These are phyloP conservation scores for Globisporangium lucens DNA, from an alignment of 352 stramenopile species.

Conservation along the genomic window DNA sequence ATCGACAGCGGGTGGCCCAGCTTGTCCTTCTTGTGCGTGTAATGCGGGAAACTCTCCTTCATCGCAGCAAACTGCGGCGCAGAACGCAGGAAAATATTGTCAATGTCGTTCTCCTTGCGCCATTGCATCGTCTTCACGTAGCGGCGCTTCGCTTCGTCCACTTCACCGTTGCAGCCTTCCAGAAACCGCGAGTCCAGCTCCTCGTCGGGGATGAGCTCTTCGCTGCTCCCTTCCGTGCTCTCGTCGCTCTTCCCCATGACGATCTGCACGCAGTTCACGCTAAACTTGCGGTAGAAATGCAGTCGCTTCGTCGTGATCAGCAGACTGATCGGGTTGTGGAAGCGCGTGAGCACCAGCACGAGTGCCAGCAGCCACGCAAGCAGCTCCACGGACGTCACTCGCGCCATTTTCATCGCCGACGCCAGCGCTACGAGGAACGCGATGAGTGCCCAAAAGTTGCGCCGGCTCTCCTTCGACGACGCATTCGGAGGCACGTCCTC, in stretches of 20 bases:
- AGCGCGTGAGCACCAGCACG: conserved; percentile 50
- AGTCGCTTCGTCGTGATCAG: conserved; percentile 50
- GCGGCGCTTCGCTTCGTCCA: conserved; percentile 62
- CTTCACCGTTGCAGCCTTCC: conserved; percentile 63
- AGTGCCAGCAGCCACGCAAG: conserved; percentile 49
- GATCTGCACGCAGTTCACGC: conserved; percentile 39
- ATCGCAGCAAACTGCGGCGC: conserved; percentile 54
- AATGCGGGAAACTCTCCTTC: conserved; percentile 62
- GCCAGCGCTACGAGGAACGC: conserved; percentile 41
- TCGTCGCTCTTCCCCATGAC: conserved; percentile 41
- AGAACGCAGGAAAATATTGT: conserved; percentile 62
- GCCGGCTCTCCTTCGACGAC: conserved; percentile 23
- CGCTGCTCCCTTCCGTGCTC: conserved; percentile 19
- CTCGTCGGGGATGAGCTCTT: conserved; percentile 36
- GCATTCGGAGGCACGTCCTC: conserved; percentile 23
- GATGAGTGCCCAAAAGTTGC: conserved; percentile 44
- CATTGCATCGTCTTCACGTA: conserved; percentile 59
- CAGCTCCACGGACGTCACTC: conserved; percentile 43
- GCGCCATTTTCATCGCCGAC: conserved; percentile 37
- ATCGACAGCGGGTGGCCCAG: conserved; percentile 51
- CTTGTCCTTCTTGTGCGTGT: conserved; percentile 65
- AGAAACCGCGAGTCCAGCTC: conserved; percentile 57
- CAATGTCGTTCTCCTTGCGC: conserved; percentile 66
- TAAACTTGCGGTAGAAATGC: conserved; percentile 31
- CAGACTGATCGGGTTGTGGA: conserved; percentile 53